These are phyloP conservation scores for Mycena galopus DNA, from an alignment of 768 basidiomycete genomes.

Conservation along the genomic window DNA sequence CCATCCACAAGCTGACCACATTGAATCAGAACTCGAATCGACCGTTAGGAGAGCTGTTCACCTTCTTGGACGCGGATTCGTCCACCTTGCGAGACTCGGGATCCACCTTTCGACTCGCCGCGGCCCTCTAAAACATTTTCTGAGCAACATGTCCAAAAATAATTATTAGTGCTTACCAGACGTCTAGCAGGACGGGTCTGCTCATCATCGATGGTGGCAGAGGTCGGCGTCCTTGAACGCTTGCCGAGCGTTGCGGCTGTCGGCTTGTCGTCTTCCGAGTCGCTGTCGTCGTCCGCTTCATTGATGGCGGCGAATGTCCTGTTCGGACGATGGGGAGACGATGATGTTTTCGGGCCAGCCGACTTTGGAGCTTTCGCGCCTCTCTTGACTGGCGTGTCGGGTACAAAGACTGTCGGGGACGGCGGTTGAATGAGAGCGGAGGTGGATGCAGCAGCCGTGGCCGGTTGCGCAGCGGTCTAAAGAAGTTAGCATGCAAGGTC, in stretches of 20 bases:
- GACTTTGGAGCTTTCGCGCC: slow-evolving; percentile 25
- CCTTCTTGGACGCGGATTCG: slow-evolving; percentile 24
- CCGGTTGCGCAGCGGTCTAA: slow-evolving; percentile 8
- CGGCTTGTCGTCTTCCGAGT: slow-evolving; percentile 30
- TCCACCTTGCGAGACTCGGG: slow-evolving; percentile 21
- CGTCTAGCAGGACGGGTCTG: slow-evolving; percentile 26
- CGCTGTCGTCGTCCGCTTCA: slow-evolving; percentile 25
- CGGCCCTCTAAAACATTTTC: slow-evolving; percentile 2
- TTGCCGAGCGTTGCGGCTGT: slow-evolving; percentile 19
- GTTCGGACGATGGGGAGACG: not conserved
- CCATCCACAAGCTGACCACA: slow-evolving; percentile 9
- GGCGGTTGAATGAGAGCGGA: slow-evolving; percentile 7
- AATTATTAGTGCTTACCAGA: slow-evolving; percentile 16
- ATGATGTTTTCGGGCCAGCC: not conserved
- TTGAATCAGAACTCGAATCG: not conserved
- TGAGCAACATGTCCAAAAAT: not conserved
- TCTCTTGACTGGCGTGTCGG: slow-evolving; percentile 29
- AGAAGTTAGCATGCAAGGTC: not conserved
- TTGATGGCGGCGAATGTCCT: slow-evolving; percentile 27
- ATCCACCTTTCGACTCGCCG: slow-evolving; percentile 21
- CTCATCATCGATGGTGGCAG: slow-evolving; percentile 6
- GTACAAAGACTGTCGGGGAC: slow-evolving; percentile 22
- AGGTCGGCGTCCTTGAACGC: slow-evolving; percentile 26
- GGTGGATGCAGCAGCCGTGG: slow-evolving; percentile 3
- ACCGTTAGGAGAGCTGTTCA: not conserved